Evolutionary conservation across 495 filamentous ascomycete species (phyloP), one percentile per base, ranked within the genome.

Genomic region (Penicillium parvum): DNA sequence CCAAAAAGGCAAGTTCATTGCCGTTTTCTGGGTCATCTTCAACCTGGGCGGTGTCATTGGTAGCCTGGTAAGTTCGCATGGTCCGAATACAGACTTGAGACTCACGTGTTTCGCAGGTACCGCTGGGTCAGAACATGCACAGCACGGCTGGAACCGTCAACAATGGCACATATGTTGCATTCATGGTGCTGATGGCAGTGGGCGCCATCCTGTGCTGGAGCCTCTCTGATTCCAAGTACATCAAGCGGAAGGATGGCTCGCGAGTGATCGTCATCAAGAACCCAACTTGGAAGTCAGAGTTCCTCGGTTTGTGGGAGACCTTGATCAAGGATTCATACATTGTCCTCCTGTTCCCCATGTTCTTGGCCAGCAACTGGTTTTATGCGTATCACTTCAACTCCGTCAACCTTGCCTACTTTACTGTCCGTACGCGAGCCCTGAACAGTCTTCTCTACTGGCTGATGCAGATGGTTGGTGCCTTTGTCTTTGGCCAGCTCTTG

Each of bases 11-110:
- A 79, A 84, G 30, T 96, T 86, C 58, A 95, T 95, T 57, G 84
- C 85, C 28, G 78, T 81, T 62, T 96, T 96, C 65, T 96, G 90
- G 90, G 79, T 86, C 40, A 95, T 96, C 53, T 97, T 96, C 75
- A 97, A 97, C 63, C 61, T 89, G 22, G 90, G 91, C 47, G 90
- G 81, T 55, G 90, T 95, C 41, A 88, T 96, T 70, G 91, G 91
- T 20, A 82, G 82, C 45, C 72, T 95, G 68, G 83, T 83, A 67
- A 59, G 73, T 49, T 8, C n/a, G n/a, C n/a, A n/a, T n/a, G n/a
- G n/a, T n/a, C n/a, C n/a, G 4, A 15, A 37, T 26, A 14, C 19
- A 15, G 28, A 30, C 12, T 15, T 4, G 7, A 30, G 18, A 29
- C 22, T 49, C 8, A 35, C 9, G n/a, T 40, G 12, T 14, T 18